Evolutionary conservation across 371 early-diverging fungal species (phyloP).

Genomic region (Funneliformis caledonium): DNA sequence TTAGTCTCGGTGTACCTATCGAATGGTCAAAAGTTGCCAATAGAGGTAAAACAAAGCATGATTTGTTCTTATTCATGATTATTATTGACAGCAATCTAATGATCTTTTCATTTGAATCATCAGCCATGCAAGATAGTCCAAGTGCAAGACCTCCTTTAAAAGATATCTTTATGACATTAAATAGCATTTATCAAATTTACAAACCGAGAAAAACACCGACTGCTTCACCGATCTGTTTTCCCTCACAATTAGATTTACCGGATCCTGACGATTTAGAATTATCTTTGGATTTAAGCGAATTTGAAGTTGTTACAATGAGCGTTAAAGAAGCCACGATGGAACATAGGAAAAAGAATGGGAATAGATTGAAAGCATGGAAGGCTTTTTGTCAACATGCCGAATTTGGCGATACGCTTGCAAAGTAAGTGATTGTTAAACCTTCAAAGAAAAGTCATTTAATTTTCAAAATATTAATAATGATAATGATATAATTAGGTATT

Average conservation of each 20-base stretch:
- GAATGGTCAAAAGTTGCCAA: slow-evolving; percentile 18
- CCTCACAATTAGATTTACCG: neutral
- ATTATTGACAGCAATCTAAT: neutral
- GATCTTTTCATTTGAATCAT: neutral
- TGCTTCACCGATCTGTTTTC: neutral
- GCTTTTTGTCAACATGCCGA: slow-evolving; percentile 27
- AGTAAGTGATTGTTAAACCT: neutral
- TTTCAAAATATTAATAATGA: neutral
- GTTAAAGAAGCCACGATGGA: slow-evolving; percentile 30
- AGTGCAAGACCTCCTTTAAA: slow-evolving; percentile 19
- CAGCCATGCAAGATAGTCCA: slow-evolving; percentile 33
- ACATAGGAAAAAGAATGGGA: slow-evolving; percentile 31
- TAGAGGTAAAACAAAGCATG: slow-evolving; percentile 18
- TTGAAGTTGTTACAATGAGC: neutral
- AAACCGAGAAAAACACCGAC: slow-evolving; percentile 11
- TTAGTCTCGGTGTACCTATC: slow-evolving; percentile 6
- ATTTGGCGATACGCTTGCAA: slow-evolving; percentile 23
- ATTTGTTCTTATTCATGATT: neutral
- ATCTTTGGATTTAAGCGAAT: neutral
- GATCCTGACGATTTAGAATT: neutral
- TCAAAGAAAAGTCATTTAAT: too few relatives aligned
- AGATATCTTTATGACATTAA: slow-evolving; percentile 28
- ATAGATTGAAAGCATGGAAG: slow-evolving; percentile 29
- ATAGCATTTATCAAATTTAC: slow-evolving; percentile 14
- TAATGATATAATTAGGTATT: slow-evolving; percentile 15